Evolutionary conservation across 345 rosid species (phyloP), one percentile per base, ranked within the genome.

Genomic region (Anastatica hierochuntica): DNA sequence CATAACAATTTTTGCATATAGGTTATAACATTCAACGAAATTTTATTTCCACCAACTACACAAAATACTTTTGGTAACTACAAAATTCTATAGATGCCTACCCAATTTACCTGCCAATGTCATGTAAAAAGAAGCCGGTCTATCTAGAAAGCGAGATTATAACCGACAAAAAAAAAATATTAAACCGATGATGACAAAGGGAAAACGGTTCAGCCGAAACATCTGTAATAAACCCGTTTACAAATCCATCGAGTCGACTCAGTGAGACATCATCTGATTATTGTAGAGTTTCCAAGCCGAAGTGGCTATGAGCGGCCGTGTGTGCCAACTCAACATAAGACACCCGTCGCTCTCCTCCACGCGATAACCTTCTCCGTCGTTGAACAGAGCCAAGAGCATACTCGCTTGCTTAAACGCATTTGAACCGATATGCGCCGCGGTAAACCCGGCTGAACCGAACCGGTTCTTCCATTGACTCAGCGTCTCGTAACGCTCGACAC

Each of bases 321-420:
- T 80, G 50, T 88, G 85, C 97, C 95, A 88, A 21, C 83, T 95
- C 43, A 88, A 76, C 79, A 75, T 79, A 56, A 88, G 58, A 67
- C 86, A 78, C 0, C 95, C 97, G 7, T 70, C 62, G 8, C 67
- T 77, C 76, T 88, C 97, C 55, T 88, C 97, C 70, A 88, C 97
- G 10, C 68, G 67, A 39, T 82, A 88, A 36, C 97, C 95, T 1
- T 82, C 95, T 1, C 90, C 88, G 14, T 88, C 83, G 5, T 81
- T 78, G 27, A 71, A 85, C n/a, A 82, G 29, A 8, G 77, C 95
- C 68, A 88, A 19, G 4, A 88, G 43, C 84, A 74, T 76, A 20
- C 97, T 80, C 0, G 95, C 97, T 69, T 88, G 90, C 72, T 77
- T 82, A 42, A 66, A 88, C 49, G 97, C 97, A 51, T 85, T 84